Conservation (phyloP, 768 basidiomycete species). For the Daedalea quercina region DNA sequence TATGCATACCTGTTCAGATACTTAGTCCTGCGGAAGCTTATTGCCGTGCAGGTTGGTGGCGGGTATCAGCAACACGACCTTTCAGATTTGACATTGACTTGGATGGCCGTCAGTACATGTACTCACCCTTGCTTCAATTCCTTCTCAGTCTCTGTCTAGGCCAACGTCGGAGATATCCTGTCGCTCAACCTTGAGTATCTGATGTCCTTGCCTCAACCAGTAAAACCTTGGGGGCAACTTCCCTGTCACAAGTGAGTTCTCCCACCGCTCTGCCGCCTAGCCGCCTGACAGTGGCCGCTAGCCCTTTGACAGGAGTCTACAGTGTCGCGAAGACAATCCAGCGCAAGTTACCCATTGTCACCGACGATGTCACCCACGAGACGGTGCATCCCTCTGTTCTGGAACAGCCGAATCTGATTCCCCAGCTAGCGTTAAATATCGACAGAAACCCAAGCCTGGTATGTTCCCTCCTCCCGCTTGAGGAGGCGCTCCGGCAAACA, state of each 20-base stretch:
- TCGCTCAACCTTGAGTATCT: slow-evolving; percentile 53
- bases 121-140: not conserved
- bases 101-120: slow-evolving; percentile 49
- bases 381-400: slow-evolving; percentile 55
- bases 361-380: slow-evolving; percentile 47
- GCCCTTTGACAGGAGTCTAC: slow-evolving; percentile 46
- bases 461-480: slow-evolving; percentile 39
- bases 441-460: slow-evolving; percentile 39
- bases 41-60: slow-evolving; percentile 49
- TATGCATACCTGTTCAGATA: slow-evolving; percentile 5
- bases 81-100: slow-evolving; percentile 53
- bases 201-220: slow-evolving; percentile 42
- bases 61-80: slow-evolving; percentile 65
- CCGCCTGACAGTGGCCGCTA: not conserved
- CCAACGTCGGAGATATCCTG: slow-evolving; percentile 48
- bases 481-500: slow-evolving; percentile 37
- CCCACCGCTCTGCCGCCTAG: too few relatives aligned
- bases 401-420: slow-evolving; percentile 29
- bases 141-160: slow-evolving; percentile 26
- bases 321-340: slow-evolving; percentile 35
- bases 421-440: slow-evolving; percentile 30
- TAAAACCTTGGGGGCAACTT: slow-evolving; percentile 54
- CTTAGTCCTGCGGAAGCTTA: not conserved
- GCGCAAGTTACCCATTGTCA: slow-evolving; percentile 40
- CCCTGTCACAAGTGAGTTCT: slow-evolving; percentile 52